These are phyloP conservation scores for Tolypocladium guangdongense DNA, from an alignment of 2,329 filamentous ascomycete genomes.

Conservation along the genomic window DNA sequence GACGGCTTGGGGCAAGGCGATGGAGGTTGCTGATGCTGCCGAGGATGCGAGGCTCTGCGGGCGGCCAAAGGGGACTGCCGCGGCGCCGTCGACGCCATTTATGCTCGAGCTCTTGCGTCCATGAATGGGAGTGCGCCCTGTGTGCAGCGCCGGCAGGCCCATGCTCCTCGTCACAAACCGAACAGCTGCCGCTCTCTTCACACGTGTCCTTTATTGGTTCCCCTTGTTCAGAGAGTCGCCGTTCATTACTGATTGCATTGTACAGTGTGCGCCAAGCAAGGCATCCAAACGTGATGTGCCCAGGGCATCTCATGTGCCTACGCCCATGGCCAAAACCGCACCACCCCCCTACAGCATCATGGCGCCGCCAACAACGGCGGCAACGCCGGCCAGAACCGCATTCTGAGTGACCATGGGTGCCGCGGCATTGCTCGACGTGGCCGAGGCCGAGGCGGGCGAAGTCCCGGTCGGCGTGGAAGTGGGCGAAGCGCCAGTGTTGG, in stretches of 20 bases:
- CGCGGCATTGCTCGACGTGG: constrained; percentile 16
- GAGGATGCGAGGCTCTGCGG: not conserved
- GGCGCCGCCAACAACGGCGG: constrained; percentile 21
- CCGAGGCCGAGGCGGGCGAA: constrained; percentile 2
- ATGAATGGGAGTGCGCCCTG: not conserved
- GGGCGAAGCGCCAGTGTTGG: not conserved
- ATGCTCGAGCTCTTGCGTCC: not conserved
- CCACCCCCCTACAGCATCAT: constrained; percentile 19
- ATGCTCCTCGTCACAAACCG: not conserved
- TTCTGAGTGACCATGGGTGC: constrained; percentile 21
- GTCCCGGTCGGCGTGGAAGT: constrained; percentile 5
- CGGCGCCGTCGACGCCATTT: not conserved
- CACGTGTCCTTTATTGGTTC: not conserved
- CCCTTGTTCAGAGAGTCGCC: not conserved
- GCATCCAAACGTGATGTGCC: not conserved
- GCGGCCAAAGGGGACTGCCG: too few species aligned
- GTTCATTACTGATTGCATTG: not conserved
- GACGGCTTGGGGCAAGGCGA: not conserved
- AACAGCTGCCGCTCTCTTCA: not conserved
- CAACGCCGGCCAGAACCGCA: constrained; percentile 23
- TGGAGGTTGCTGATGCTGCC: not conserved
- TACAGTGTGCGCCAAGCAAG: not conserved
- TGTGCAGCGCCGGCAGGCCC: not conserved
- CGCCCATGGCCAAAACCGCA: not conserved
- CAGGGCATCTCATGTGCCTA: not conserved